phyloP scores from a whole-genome alignment of 2,329 filamentous ascomycete species.

The Aspergillus puulaauensis region DNA sequence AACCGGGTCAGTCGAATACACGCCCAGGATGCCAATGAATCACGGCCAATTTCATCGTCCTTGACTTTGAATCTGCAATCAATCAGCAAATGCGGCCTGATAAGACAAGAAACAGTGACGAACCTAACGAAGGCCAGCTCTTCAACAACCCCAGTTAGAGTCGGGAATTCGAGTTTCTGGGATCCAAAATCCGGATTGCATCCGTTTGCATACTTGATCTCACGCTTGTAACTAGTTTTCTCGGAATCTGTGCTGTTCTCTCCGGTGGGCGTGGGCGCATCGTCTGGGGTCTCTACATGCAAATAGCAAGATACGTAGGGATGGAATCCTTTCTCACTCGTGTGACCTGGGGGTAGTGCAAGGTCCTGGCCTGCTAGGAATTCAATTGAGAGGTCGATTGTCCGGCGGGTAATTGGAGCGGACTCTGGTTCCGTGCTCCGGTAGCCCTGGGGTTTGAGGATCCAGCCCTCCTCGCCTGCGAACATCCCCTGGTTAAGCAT shows the following conservation, averaged over 20 bases:
- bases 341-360: constrained; percentile 60
- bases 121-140: constrained; percentile 73
- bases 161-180: constrained; percentile 59
- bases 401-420: constrained; percentile 48
- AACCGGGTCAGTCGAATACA: constrained; percentile 83
- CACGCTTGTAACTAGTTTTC: constrained; percentile 55
- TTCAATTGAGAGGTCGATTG: constrained; percentile 68
- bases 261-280: constrained; percentile 46
- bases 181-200: constrained; percentile 66
- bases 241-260: constrained; percentile 46
- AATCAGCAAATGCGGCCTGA: not conserved
- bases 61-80: constrained; percentile 72
- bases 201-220: constrained; percentile 56
- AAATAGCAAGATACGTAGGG: constrained; percentile 78
- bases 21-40: constrained; percentile 82
- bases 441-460: constrained; percentile 78
- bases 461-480: constrained; percentile 75
- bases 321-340: constrained; percentile 60
- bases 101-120: constrained; percentile 16
- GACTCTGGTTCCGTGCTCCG: constrained; percentile 42
- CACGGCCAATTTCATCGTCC: constrained; percentile 77
- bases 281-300: constrained; percentile 69
- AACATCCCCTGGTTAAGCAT: constrained; percentile 98
- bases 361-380: constrained; percentile 76
- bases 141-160: constrained; percentile 59